Evolutionary conservation across 2,329 filamentous ascomycete genomes (phyloP), one percentile per base, ranked within the genome.

Genomic region (Penicillium sp.): DNA sequence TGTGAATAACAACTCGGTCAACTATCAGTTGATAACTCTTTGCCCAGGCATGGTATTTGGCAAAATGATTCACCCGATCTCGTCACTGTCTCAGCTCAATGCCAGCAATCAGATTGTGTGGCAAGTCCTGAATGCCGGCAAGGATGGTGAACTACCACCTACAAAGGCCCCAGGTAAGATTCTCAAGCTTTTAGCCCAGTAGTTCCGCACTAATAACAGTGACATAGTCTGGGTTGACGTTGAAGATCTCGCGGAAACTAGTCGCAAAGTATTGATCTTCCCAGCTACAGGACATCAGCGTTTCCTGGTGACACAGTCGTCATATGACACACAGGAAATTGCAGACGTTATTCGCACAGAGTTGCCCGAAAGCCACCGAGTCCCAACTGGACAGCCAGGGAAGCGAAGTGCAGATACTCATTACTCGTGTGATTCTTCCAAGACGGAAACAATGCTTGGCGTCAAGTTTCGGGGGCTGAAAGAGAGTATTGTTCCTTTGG

Each of bases 401-500:
- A 60, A 57, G 26, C 60, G 68, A 5, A 57, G 66, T 50, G 60
- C 56, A 2, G 57, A 60, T 27, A 66, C 63, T 1, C 68, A 71
- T 62, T 71, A 72, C 52, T 48, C 83, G 62, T 68, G 84, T 73
- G 67, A 85, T 81, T 58, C 81, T 14, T 82, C 72, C 1, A 81
- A 78, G 48, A 76, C 69, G 31, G 74, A 71, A 8, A 77, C 73
- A 10, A 79, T 71, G 53, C 78, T 73, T n/a, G 82, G 72, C 2
- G 81, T 67, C 5, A 81, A 71, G 27, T 70, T 64, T 52, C 61
- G 60, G 50, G 35, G 31, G 29, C 48, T 69, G 41, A 51, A 62
- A 29, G 62, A 67, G 22, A 63, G 61, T 5, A 55, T 69, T 33
- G 46, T 59, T 19, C 62, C 62, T 6, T 47, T 69, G 39, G 61